Evolutionary conservation across 768 basidiomycete species (phyloP).

Genomic region (Leucosporidium yakuticum): DNA sequence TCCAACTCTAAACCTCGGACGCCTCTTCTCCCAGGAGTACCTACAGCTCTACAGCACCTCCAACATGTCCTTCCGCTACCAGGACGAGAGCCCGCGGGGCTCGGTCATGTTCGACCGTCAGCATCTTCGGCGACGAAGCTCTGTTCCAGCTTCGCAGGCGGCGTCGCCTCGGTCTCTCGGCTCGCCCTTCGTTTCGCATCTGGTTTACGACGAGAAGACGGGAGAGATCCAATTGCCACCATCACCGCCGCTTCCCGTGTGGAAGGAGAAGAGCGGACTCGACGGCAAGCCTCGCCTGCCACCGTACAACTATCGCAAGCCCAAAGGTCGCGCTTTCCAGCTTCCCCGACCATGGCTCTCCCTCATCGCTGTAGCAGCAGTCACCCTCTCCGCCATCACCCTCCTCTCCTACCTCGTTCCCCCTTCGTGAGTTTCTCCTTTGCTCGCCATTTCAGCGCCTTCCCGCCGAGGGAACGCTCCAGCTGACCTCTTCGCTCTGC

Average conservation of each 20-base stretch:
- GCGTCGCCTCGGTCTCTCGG: constrained; percentile 1
- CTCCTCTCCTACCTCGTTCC: constrained; percentile 24
- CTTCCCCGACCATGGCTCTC: constrained; percentile 21
- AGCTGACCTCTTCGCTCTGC: neutral
- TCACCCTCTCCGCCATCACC: constrained; percentile 19
- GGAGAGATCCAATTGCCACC: constrained; percentile 28
- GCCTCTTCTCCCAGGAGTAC: no score
- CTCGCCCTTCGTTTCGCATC: constrained; percentile 12
- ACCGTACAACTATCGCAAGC: neutral
- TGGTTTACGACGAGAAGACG: constrained; percentile 16
- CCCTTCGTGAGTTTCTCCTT: constrained; percentile 9
- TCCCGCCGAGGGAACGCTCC: no score
- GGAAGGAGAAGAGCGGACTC: constrained; percentile 17
- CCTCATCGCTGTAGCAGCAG: constrained; percentile 1
- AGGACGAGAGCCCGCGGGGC: no score
- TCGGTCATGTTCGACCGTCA: no score
- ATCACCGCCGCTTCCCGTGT: constrained; percentile 20
- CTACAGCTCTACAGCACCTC: no score
- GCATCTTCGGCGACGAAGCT: no score
- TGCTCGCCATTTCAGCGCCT: neutral
- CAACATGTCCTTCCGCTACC: no score
- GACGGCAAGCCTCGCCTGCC: neutral
- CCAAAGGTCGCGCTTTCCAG: constrained; percentile 5
- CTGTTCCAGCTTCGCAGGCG: no score
- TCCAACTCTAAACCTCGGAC: no score